A percentile compares a stretch with the other conserved stretches of the same genome.
Conservation (phyloP, 2,329 filamentous ascomycete genomes). For the Neoscytalidium dimidiatum region DNA sequence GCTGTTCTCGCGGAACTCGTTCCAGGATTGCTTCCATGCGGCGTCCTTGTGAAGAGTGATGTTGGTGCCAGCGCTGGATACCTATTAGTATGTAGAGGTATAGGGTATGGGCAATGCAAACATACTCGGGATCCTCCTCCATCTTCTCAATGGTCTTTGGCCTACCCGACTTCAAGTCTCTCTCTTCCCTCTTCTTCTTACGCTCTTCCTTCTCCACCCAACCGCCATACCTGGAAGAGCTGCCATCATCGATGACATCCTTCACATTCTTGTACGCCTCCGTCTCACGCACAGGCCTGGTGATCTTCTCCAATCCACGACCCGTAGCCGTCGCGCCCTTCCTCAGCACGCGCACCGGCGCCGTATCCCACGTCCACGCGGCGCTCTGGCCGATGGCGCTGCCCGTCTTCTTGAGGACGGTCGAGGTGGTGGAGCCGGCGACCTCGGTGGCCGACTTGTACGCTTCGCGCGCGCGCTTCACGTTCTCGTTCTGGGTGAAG, state of each 20-base stretch:
- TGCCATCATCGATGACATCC: slow-evolving; percentile 94
- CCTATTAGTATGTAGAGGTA: slow-evolving; percentile 33
- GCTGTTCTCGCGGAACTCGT: slow-evolving; percentile 87
- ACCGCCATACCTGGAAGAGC: slow-evolving; percentile 91
- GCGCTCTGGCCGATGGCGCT: slow-evolving; percentile 87
- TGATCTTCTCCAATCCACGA: slow-evolving; percentile 88
- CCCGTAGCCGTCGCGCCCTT: slow-evolving; percentile 85
- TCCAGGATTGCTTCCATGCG: slow-evolving; percentile 98
- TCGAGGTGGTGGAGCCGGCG: slow-evolving; percentile 74
- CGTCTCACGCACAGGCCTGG: slow-evolving; percentile 88
- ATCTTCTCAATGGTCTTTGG: slow-evolving; percentile 38
- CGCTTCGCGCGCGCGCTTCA: slow-evolving; percentile 80
- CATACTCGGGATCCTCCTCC: slow-evolving; percentile 61
- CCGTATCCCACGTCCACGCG: slow-evolving; percentile 95
- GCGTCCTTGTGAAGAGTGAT: slow-evolving; percentile 95
- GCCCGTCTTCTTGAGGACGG: slow-evolving; percentile 82
- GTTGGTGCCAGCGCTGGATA: slow-evolving; percentile 81
- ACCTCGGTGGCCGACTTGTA: slow-evolving; percentile 86
- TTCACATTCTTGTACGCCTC: slow-evolving; percentile 93
- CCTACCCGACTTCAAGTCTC: slow-evolving; percentile 57
- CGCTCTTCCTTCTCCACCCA: slow-evolving; percentile 98
- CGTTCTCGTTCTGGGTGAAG: slow-evolving; percentile 89
- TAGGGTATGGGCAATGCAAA: slow-evolving; percentile 23
- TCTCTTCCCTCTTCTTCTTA: slow-evolving; percentile 71
- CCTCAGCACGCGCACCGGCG: slow-evolving; percentile 86